Evolutionary conservation across 345 rosid species (phyloP).

Genomic region (Geranium rotundifolium): DNA sequence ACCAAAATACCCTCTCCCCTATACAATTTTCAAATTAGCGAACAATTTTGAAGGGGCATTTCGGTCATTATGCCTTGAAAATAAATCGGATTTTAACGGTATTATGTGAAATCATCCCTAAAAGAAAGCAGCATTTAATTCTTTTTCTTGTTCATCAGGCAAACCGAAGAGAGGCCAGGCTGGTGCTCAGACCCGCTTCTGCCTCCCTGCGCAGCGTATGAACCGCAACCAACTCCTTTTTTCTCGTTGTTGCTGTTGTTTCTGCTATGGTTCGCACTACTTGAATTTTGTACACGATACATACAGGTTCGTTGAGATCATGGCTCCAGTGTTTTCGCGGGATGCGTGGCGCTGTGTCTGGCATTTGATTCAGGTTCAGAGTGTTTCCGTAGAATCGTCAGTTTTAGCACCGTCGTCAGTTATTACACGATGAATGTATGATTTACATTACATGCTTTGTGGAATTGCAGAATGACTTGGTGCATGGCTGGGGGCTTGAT

Average conservation of each 20-base stretch:
- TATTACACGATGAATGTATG: background rate
- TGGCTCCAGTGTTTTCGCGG: slow-evolving; percentile 99
- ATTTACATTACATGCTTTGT: background rate
- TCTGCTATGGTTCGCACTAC: background rate
- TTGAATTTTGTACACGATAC: slow-evolving; percentile 5
- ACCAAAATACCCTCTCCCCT: too few relatives aligned
- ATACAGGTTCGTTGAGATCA: slow-evolving; percentile 88
- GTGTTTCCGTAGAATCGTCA: slow-evolving; percentile 4
- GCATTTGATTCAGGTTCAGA: background rate
- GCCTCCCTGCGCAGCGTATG: slow-evolving; percentile 99
- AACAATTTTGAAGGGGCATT: too few relatives aligned
- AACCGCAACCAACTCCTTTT: slow-evolving; percentile 3
- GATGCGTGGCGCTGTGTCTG: slow-evolving; percentile 97
- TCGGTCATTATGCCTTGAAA: too few relatives aligned
- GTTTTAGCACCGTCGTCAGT: background rate
- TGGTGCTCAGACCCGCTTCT: slow-evolving; percentile 74
- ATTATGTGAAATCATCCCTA: too few relatives aligned
- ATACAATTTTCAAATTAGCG: too few relatives aligned
- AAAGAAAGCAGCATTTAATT: background rate
- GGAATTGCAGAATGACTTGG: slow-evolving; percentile 78
- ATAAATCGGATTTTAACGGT: too few relatives aligned
- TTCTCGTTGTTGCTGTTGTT: slow-evolving; percentile 1
- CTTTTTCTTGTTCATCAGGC: slow-evolving; percentile 22
- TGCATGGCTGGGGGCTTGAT: slow-evolving; percentile 99
- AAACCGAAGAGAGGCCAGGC: slow-evolving; percentile 84